A percentile compares a stretch with the other conserved stretches of the same genome.
Evolutionary conservation across 1,139 yeast species (phyloP).

Genomic region (Yamadazyma taylorii): DNA sequence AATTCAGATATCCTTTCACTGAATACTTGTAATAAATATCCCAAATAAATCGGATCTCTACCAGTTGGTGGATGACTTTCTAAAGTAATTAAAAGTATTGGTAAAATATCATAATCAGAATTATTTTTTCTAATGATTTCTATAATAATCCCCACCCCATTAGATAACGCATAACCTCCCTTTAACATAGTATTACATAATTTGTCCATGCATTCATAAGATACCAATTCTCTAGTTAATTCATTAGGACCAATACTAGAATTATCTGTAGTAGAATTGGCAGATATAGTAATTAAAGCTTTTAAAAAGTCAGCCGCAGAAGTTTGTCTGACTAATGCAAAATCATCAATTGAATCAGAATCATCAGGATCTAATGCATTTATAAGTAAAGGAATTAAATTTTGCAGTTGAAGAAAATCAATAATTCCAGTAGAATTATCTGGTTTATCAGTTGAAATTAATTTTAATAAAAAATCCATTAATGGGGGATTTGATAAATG

Average conservation of each 20-base stretch:
- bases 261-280: conserved; percentile 76
- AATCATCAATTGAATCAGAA: conserved; percentile 10
- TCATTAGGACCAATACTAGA: conserved; percentile 97
- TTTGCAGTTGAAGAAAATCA: conserved; percentile 65
- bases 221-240: conserved; percentile 82
- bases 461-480: conserved; percentile 78
- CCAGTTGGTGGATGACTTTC: conserved; percentile 95
- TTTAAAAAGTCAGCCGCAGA: conserved; percentile 51
- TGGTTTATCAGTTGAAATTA: conserved; percentile 77
- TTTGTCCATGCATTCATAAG: conserved; percentile 63
- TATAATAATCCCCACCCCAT: conserved; percentile 94
- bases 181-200: conserved; percentile 81
- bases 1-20: conserved; percentile 74
- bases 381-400: conserved; percentile 58
- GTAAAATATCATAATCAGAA: conserved; percentile 91
- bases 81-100: conserved; percentile 80
- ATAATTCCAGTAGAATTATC: conserved; percentile 77
- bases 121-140: conserved; percentile 94
- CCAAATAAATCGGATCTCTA: conserved; percentile 92
- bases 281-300: conserved; percentile 51
- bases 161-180: conserved; percentile 91
- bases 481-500: conserved; percentile 84
- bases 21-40: conserved; percentile 79
- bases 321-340: conserved; percentile 36
- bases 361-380: conserved; percentile 49